Conservation (phyloP, 2,329 filamentous ascomycete genomes). For the Ophiostoma australiae region DNA sequence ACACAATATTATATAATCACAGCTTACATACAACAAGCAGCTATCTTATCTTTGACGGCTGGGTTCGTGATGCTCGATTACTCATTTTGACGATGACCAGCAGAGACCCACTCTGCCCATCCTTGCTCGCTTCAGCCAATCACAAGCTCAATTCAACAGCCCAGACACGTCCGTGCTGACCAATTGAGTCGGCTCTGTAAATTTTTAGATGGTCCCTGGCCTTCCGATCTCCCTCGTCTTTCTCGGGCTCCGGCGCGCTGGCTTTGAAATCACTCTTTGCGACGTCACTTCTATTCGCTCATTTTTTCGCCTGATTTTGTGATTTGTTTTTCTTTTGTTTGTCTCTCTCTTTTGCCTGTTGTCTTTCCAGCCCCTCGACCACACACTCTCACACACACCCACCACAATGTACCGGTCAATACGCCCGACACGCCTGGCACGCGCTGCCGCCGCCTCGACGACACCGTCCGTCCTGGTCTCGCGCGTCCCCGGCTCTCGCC, state of each 20-base stretch:
- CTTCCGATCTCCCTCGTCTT: constrained; percentile 4
- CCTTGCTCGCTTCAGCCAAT: neutral
- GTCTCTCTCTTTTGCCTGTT: constrained; percentile 12
- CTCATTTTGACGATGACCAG: constrained; percentile 6
- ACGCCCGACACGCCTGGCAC: constrained; percentile 43
- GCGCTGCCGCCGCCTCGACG: constrained; percentile 32
- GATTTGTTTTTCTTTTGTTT: constrained; percentile 13
- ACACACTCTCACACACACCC: too few relatives aligned
- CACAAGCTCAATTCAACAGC: constrained; percentile 1
- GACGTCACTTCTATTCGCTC: constrained; percentile 8
- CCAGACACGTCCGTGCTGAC: constrained; percentile 17
- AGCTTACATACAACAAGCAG: neutral
- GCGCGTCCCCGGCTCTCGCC: constrained; percentile 41
- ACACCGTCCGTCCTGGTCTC: constrained; percentile 34
- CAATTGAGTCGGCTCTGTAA: constrained; percentile 22
- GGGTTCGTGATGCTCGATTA: neutral
- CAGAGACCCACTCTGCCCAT: neutral
- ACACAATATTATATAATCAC: neutral
- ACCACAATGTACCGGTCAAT: constrained; percentile 49
- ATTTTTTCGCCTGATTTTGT: neutral
- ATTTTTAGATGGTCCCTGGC: constrained; percentile 19
- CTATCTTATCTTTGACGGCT: neutral
- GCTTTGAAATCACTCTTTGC: constrained; percentile 8
- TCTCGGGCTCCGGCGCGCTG: neutral
- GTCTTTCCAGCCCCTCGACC: constrained; percentile 15